These are phyloP conservation scores for Cercospora citrullina DNA, from an alignment of 2,329 filamentous ascomycete species.

Conservation along the genomic window DNA sequence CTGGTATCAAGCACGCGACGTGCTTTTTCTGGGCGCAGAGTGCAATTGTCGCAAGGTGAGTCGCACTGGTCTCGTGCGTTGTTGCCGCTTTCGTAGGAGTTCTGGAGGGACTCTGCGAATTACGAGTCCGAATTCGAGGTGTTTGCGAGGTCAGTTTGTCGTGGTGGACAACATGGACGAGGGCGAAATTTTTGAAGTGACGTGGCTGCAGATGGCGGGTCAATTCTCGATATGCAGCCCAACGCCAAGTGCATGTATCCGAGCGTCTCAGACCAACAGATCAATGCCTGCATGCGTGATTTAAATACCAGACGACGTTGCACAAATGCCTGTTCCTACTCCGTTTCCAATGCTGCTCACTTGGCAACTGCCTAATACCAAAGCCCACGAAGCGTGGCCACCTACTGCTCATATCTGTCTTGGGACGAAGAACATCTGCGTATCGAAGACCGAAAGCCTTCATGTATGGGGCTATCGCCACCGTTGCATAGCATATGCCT, in stretches of 20 bases:
- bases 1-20: slow-evolving; percentile 5
- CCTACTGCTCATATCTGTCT: neutral
- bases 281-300: slow-evolving; percentile 7
- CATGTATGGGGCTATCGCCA: neutral
- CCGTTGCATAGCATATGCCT: neutral
- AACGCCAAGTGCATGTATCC: neutral
- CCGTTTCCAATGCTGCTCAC: neutral
- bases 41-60: neutral
- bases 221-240: neutral
- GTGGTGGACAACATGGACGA: neutral
- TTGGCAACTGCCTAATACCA: neutral
- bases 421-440: neutral
- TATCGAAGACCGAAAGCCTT: neutral
- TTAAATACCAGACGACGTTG: neutral
- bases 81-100: neutral
- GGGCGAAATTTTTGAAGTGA: neutral
- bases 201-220: neutral
- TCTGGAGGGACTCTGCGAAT: neutral
- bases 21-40: slow-evolving; percentile 1
- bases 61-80: neutral
- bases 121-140: neutral
- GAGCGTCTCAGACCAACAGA: neutral
- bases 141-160: neutral
- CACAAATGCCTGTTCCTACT: neutral
- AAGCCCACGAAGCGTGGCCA: neutral